Base-by-base conservation (phyloP, 1,139 yeast genomes). In the Geotrichum carabidarum region DNA sequence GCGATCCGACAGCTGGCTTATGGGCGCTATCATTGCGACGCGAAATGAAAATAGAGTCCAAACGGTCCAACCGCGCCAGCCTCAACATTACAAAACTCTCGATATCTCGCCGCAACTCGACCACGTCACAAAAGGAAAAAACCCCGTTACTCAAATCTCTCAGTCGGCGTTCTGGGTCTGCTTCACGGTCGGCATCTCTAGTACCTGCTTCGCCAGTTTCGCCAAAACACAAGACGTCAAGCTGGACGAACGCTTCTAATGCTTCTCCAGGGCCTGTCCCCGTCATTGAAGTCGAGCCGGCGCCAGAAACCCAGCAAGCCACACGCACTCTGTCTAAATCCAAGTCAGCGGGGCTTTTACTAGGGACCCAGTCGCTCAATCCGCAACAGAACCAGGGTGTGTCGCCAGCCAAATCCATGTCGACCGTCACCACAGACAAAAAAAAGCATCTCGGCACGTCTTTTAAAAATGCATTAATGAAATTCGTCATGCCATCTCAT, bases 1-100 rank as follows among this genome's bases (percentile, higher is more conserved):
- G 90, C 71, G 95, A 88, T 66, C 76, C 90, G 0, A 71, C 88
- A 27, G 83, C 91, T n/a, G 97, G 96, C 0, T 76, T 87, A 58
- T 93, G 95, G 86, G 85, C 84, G 47, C 73, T 93, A 12, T 71
- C 85, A 12, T 71, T 88, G 17, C 91, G 88, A 41, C 76, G 78
- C 51, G 94, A 86, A 60, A 75, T 63, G 74, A 77, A 62, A 69
- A 71, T 58, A 73, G 79, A 57, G 76, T 51, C 59, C 22, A 54
- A 54, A 22, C 57, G 60, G 40, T 41, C 57, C 18, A 57, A 61
- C 37, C 53, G 63, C n/a, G 55, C 58, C 30, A 61, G 66, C 46
- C 35, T 64, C 42, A 59, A 59, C 22, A 54, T 64, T 12, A 52
- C 61, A 12, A 57, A 54, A 46, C 54, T 57, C 44, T 51, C 59